Percentiles rank a stretch among this genome's conserved stretches.
Evolutionary conservation across 352 stramenopile species (phyloP).

Genomic region (Globisporangium heterothallicum): DNA sequence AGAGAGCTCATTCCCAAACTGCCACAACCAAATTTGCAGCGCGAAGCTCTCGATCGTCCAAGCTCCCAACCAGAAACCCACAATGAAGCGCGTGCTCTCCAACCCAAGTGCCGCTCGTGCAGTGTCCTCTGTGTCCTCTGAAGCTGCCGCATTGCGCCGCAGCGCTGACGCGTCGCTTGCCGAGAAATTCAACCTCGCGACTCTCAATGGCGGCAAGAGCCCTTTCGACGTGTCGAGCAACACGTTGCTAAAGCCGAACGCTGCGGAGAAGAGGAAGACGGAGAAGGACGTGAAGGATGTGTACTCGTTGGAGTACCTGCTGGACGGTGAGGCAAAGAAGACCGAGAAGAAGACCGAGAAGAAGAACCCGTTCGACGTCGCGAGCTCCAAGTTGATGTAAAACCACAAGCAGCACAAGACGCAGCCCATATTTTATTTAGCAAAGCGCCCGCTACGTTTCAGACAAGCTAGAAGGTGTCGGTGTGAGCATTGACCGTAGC

Average conservation of each 20-base stretch:
- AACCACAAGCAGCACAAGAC: neutral
- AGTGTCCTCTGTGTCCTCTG: slow-evolving; percentile 9
- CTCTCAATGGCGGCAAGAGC: slow-evolving; percentile 64
- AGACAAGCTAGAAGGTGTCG: too few relatives aligned
- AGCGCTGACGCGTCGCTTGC: slow-evolving; percentile 22
- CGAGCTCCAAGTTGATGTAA: slow-evolving; percentile 69
- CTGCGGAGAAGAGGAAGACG: slow-evolving; percentile 13
- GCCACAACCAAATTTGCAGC: slow-evolving; percentile 5
- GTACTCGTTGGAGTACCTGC: slow-evolving; percentile 67
- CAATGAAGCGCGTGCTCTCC: slow-evolving; percentile 14
- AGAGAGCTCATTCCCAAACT: too few relatives aligned
- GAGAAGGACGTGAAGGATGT: slow-evolving; percentile 42
- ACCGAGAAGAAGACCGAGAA: slow-evolving; percentile 13
- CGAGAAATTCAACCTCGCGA: slow-evolving; percentile 60
- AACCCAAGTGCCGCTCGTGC: slow-evolving; percentile 1
- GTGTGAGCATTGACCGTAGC: too few relatives aligned
- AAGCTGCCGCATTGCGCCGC: slow-evolving; percentile 5
- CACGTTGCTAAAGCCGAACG: slow-evolving; percentile 32
- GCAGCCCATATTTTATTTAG: slow-evolving; percentile 3
- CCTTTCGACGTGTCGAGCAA: slow-evolving; percentile 62
- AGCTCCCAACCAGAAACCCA: neutral
- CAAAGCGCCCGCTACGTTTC: neutral
- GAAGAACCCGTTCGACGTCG: slow-evolving; percentile 57
- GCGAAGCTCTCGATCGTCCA: neutral
- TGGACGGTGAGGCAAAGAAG: slow-evolving; percentile 25